These are phyloP conservation scores for Fistulina hepatica DNA, from an alignment of 1,284 basidiomycete species.

Conservation along the genomic window DNA sequence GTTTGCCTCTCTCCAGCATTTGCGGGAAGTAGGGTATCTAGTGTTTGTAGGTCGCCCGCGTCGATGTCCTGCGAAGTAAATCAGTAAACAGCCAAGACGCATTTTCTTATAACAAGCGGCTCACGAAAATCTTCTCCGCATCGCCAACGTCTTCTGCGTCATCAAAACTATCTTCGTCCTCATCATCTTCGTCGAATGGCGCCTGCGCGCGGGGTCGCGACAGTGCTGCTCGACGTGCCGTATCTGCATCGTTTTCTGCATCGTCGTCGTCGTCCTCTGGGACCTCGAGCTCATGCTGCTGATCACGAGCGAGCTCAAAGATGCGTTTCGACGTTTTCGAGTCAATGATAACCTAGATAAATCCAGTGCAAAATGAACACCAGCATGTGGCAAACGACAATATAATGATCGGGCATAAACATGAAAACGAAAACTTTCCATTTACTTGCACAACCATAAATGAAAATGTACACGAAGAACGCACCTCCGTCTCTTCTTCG, in stretches of 20 bases:
- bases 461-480: too few species aligned
- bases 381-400: conserved; percentile 7
- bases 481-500: conserved; percentile 49
- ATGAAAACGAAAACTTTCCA: background rate
- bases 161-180: conserved; percentile 35
- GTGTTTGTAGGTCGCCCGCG: conserved; percentile 72
- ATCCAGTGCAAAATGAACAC: conserved; percentile 8
- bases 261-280: conserved; percentile 39
- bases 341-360: conserved; percentile 59
- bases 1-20: conserved; percentile 70
- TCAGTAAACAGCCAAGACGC: conserved; percentile 1
- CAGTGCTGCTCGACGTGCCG: background rate
- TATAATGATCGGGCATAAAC: too few species aligned
- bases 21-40: conserved; percentile 70
- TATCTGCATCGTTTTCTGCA: conserved; percentile 27
- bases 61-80: conserved; percentile 66
- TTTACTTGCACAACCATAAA: background rate
- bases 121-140: conserved; percentile 49
- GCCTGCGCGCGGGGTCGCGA: too few species aligned
- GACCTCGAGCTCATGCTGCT: conserved; percentile 81
- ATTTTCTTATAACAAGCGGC: conserved; percentile 15
- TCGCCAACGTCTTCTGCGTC: conserved; percentile 32
- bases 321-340: conserved; percentile 84
- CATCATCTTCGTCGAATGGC: conserved; percentile 38
- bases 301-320: conserved; percentile 84